A percentile compares a stretch with the other conserved stretches of the same genome.
Conservation (phyloP, 2,329 filamentous ascomycete species). For the Fusarium armeniacum region DNA sequence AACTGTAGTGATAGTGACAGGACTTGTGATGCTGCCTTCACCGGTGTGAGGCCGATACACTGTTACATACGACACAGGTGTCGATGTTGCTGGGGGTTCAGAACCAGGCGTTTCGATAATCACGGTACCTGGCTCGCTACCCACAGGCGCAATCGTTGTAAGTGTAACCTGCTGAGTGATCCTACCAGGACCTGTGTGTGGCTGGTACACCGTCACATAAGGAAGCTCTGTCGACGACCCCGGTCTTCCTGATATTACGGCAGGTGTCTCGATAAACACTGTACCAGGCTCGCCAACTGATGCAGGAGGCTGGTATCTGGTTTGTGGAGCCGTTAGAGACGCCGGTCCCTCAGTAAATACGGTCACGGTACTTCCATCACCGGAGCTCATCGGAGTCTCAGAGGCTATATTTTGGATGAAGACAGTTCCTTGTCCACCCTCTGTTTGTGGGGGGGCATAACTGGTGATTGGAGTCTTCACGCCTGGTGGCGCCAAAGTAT, state of each 20-base stretch:
- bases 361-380: conserved; percentile 23
- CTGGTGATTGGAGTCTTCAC: conserved; percentile 22
- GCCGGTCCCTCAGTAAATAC: conserved; percentile 22
- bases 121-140: conserved; percentile 29
- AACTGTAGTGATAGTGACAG: conserved; percentile 15
- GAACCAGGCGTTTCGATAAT: conserved; percentile 32
- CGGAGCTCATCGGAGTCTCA: conserved; percentile 1
- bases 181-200: conserved; percentile 18
- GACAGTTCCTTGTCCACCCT: conserved; percentile 27
- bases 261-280: too few species aligned
- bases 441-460: conserved; percentile 26
- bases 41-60: conserved; percentile 18
- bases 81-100: conserved; percentile 22
- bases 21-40: conserved; percentile 4
- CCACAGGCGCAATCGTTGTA: conserved; percentile 25
- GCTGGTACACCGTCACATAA: conserved; percentile 3
- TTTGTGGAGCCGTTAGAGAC: conserved; percentile 19
- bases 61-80: conserved; percentile 28
- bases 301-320: conserved; percentile 27
- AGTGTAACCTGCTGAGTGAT: conserved; percentile 28
- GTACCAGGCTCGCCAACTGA: not conserved
- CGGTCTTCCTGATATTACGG: too few species aligned
- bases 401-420: conserved; percentile 25
- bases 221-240: too few species aligned
- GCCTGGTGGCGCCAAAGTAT: conserved; percentile 21